Conservation (phyloP, 768 basidiomycete species). For the Tylopilus balloui region DNA sequence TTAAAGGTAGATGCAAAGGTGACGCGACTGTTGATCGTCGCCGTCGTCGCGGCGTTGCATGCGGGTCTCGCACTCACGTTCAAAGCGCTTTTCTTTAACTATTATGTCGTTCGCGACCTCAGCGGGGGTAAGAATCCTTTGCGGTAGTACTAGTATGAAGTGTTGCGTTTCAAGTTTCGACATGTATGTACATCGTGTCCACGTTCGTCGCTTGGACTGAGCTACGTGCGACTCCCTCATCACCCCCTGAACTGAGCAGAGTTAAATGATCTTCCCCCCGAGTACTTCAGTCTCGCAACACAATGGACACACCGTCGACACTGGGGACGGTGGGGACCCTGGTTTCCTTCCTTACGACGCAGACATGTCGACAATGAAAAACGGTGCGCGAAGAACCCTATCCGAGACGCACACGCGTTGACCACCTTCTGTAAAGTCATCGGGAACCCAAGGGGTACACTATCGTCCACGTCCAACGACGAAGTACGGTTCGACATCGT, state of each 20-base stretch:
- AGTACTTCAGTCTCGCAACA: background rate
- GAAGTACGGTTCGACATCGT: conserved; percentile 53
- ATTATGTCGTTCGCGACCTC: conserved; percentile 43
- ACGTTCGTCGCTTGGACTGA: background rate
- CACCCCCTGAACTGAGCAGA: background rate
- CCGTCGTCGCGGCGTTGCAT: conserved; percentile 70
- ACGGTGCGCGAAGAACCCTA: conserved; percentile 1
- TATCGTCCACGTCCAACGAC: conserved; percentile 40
- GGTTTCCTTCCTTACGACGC: background rate
- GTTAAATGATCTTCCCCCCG: background rate
- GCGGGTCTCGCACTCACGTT: conserved; percentile 78
- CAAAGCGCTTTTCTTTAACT: conserved; percentile 66
- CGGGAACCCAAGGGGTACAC: background rate
- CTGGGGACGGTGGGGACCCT: background rate
- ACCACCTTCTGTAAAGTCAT: background rate
- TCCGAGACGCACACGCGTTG: background rate
- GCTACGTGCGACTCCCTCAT: background rate
- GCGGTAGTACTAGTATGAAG: conserved; percentile 12
- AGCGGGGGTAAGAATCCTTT: conserved; percentile 25
- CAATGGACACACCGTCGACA: conserved; percentile 11
- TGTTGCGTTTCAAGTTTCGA: background rate
- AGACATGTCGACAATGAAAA: background rate
- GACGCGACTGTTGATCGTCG: conserved; percentile 77
- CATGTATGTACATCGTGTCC: background rate
- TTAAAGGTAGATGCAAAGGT: conserved; percentile 80